A percentile compares a stretch with the other conserved stretches of the same genome.
These are phyloP conservation scores for Jacaranda mimosifolia DNA, from an alignment of 257 asterid species.

Conservation along the genomic window DNA sequence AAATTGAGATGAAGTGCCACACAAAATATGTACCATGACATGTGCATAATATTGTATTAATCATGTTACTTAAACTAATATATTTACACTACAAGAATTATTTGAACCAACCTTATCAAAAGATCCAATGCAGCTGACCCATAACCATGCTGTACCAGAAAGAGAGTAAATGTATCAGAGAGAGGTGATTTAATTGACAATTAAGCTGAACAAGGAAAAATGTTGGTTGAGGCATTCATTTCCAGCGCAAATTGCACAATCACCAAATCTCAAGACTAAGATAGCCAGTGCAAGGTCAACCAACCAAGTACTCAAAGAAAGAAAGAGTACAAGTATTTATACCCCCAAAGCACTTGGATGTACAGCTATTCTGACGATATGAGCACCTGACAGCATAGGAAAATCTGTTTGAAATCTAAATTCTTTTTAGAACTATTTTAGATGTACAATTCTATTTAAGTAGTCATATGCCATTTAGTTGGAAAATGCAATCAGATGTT, in stretches of 20 bases:
- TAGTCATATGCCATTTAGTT: too few relatives aligned
- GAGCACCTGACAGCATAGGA: slow-evolving; percentile 9
- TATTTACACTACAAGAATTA: too few relatives aligned
- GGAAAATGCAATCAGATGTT: too few relatives aligned
- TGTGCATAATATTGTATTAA: too few relatives aligned
- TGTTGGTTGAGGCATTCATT: background rate
- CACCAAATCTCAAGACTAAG: background rate
- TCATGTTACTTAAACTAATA: too few relatives aligned
- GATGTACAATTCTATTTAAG: slow-evolving; percentile 33
- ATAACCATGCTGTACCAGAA: slow-evolving; percentile 7
- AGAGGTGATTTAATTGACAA: background rate
- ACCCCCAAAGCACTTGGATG: slow-evolving; percentile 27
- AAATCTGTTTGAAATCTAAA: background rate
- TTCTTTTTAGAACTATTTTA: slow-evolving; percentile 2
- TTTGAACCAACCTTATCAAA: slow-evolving; percentile 19
- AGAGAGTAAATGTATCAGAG: background rate
- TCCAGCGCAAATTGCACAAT: background rate
- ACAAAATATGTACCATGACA: too few relatives aligned
- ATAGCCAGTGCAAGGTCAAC: background rate
- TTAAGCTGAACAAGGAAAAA: background rate
- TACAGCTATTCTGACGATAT: slow-evolving; percentile 3
- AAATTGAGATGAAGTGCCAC: too few relatives aligned
- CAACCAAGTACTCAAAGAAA: background rate
- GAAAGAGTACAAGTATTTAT: background rate
- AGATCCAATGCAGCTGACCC: slow-evolving; percentile 11